Evolutionary conservation across 1,284 basidiomycete genomes (phyloP), one percentile per base, ranked within the genome.

Genomic region (Stygiomarasmius scandens): DNA sequence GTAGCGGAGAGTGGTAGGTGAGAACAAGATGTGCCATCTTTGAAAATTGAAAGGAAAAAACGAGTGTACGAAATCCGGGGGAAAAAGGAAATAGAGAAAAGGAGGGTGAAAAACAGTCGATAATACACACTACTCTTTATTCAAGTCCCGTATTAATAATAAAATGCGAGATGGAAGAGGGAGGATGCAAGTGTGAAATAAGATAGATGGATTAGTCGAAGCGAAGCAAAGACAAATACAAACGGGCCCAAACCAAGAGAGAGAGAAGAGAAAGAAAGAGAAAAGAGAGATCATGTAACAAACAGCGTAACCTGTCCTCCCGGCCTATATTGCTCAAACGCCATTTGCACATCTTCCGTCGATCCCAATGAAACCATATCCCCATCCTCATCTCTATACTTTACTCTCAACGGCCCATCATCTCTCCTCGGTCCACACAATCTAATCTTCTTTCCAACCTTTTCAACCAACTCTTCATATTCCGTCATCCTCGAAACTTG

Each of bases 311-410:
- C 88, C 73, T 90, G 87, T 61, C 84, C 86, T 25, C 86, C 87
- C 20, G 86, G 85, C 62, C 83, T 78, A 72, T 83, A 85, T 59
- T 85, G 82, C 71, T 94, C 92, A 63, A 95, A 93, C 48, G 93
- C 92, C 85, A 95, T 93, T 62, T 91, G 89, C 20, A 95, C 89
- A 69, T 95, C 93, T 69, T 95, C 93, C 49, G 92, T 93, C 51
- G 90, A 93, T 27, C 88, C 89, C 60, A 95, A 80, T 38, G 86
- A 88, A 49, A 96, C 85, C 80, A 92, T 78, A 70, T 95, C 93
- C n/a, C 92, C 92, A 65, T 95, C 93, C 69, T 95, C 93, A 72
- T 96, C 93, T 70, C 81, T 86, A 73, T 95, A 96, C 71, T 92
- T 93, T 63, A 96, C 86, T 52, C 92, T 86, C 64, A 96, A 74